These are phyloP conservation scores for Alloascoidea africana DNA, from an alignment of 805 yeast genomes.

Conservation along the genomic window DNA sequence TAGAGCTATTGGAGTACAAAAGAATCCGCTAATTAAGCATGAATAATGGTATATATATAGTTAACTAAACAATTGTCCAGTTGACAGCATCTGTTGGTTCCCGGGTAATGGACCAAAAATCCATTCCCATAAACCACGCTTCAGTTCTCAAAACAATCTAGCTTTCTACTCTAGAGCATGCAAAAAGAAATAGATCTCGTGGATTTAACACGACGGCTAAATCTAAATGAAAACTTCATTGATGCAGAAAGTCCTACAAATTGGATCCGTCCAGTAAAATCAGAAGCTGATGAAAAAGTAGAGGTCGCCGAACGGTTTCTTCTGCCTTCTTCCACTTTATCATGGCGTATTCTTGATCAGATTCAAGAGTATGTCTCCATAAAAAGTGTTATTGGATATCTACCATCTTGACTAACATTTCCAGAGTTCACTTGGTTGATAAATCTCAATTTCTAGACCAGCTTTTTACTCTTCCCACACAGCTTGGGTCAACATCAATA, in stretches of 20 bases:
- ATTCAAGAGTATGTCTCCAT: slow-evolving; percentile 31
- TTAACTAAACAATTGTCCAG: no score
- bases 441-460: slow-evolving; percentile 24
- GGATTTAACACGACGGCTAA: no score
- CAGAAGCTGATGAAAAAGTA: neutral
- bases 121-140: no score
- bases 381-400: neutral
- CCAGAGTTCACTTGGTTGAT: slow-evolving; percentile 14
- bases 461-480: slow-evolving; percentile 42
- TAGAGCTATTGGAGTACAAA: no score
- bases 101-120: no score
- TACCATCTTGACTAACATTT: neutral
- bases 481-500: slow-evolving; percentile 46
- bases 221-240: no score
- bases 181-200: no score
- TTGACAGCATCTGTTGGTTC: no score
- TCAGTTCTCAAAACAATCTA: no score
- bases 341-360: slow-evolving; percentile 57
- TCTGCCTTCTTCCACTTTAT: slow-evolving; percentile 44
- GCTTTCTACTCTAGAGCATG: no score
- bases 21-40: no score
- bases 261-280: neutral
- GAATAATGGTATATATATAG: no score
- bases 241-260: neutral
- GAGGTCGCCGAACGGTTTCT: slow-evolving; percentile 29